phyloP scores from a whole-genome alignment of 805 yeast genomes.

The Ogataea ganodermae region DNA sequence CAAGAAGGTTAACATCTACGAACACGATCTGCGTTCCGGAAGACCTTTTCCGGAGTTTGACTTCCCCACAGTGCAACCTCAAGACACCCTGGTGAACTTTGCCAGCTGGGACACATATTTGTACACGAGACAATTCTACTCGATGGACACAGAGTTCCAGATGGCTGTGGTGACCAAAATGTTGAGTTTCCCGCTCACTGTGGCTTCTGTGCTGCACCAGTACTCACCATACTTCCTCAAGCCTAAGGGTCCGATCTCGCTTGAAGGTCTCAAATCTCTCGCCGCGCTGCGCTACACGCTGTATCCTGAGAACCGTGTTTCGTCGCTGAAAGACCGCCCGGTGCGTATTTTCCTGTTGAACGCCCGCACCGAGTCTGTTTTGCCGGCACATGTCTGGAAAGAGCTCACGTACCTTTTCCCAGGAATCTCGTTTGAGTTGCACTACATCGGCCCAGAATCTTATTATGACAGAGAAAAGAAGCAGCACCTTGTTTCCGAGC shows the following conservation, averaged over 20 bases:
- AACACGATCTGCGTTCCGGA: conserved; percentile 93
- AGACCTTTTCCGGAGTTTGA: conserved; percentile 94
- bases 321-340: conserved; percentile 78
- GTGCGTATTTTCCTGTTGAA: conserved; percentile 88
- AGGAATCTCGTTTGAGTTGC: conserved; percentile 76
- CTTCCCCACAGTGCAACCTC: conserved; percentile 79
- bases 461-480: conserved; percentile 72
- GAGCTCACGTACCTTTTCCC: conserved; percentile 88
- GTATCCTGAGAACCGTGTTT: conserved; percentile 67
- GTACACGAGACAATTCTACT: conserved; percentile 88
- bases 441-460: conserved; percentile 93
- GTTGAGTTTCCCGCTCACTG: conserved; percentile 89
- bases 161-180: conserved; percentile 94
- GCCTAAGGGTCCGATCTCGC: conserved; percentile 84
- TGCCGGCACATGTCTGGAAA: conserved; percentile 95
- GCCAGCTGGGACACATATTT: conserved; percentile 90
- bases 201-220: conserved; percentile 79
- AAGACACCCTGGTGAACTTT: conserved; percentile 74
- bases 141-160: conserved; percentile 97
- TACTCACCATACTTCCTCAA: conserved; percentile 79
- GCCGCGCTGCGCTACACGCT: conserved; percentile 91
- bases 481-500: conserved; percentile 55
- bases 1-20: conserved; percentile 87
- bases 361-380: conserved; percentile 88
- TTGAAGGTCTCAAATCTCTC: conserved; percentile 90